These are phyloP conservation scores for Taphrina wiesneri DNA, from an alignment of 1,139 yeast genomes.

Conservation along the genomic window DNA sequence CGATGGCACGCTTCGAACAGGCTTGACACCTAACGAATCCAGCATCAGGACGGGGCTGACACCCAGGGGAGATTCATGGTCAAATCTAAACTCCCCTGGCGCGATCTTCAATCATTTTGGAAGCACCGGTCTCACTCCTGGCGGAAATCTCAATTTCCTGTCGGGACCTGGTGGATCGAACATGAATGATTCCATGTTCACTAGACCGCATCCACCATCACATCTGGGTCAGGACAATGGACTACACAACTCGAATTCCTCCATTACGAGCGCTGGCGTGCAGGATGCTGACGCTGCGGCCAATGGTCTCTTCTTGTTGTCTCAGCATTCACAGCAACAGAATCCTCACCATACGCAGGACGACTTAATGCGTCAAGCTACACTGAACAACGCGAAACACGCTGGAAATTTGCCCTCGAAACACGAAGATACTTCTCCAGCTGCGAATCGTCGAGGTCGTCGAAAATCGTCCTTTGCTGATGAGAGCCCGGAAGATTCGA, in stretches of 20 bases:
- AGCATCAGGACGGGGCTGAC: constrained; percentile 47
- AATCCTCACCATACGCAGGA: constrained; percentile 13
- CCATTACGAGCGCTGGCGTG: not conserved
- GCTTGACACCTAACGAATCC: constrained; percentile 43
- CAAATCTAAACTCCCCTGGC: constrained; percentile 42
- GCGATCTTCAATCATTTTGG: constrained; percentile 46
- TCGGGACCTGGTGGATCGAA: constrained; percentile 26
- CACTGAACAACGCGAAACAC: constrained; percentile 24
- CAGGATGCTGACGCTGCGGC: constrained; percentile 42
- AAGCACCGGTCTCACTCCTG: constrained; percentile 18
- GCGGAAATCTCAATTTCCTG: constrained; percentile 18
- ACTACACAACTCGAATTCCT: not conserved
- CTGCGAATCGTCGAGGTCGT: constrained; percentile 15
- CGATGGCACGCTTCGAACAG: constrained; percentile 40
- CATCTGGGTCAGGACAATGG: constrained; percentile 21
- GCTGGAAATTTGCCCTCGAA: not conserved
- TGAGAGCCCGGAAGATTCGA: constrained; percentile 13
- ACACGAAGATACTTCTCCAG: constrained; percentile 6
- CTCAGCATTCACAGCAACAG: constrained; percentile 40
- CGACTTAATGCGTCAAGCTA: constrained; percentile 30
- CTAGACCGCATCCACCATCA: constrained; percentile 24
- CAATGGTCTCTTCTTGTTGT: constrained; percentile 45
- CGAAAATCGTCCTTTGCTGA: constrained; percentile 10
- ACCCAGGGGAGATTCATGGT: constrained; percentile 46
- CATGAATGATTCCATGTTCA: constrained; percentile 17